Base-by-base conservation (phyloP, 1,284 basidiomycete genomes). In the Heterobasidion parviporum region DNA sequence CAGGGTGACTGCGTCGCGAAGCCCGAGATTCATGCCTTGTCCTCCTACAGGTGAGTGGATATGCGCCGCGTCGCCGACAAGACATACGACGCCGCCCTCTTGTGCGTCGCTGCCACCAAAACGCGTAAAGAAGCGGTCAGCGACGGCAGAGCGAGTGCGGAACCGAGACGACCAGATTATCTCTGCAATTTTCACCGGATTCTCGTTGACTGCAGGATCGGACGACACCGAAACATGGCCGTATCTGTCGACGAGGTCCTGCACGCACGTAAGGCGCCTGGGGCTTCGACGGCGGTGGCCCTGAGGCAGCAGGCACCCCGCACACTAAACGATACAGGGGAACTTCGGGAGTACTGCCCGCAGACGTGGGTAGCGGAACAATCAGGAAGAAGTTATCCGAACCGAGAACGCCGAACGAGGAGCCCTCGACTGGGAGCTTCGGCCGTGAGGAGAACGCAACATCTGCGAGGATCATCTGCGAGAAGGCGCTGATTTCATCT, bases 1-100 rank as follows among this genome's bases (percentile, higher is more conserved):
- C 8, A 75, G 62, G 34, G 67, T 67, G 10, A 74, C 52, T 0
- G 69, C 74, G 54, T 77, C 76, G 7, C 76, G 69, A n/a, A 78
- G 54, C 6, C 75, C 75, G 41, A 78, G 72, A 58, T 78, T 77
- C 75, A 77, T 74, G 7, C 75, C 75, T 61, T 78, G 75, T 0
- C 75, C 75, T 20, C 75, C 76, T 1, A 67, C 68, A 0, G 76
- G 76, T 0, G 75, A 69, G 50, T 77, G 75, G 47, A 75, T 70
- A 58, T 77, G 75, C 18, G 73, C 75, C 0, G 76, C 74, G 56
- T 77, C 77, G 0, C 76, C 77, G 1, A 76, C 47, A 33, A 77
- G 66, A 16, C 71, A 44, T 8, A 44, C 12, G 10, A 73, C 57
- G 3, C 20, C 59, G 0, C 62, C 65, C 10, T 64, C 64, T 34